A percentile compares a stretch with the other conserved stretches of the same genome.
Conservation (phyloP, 1,284 basidiomycete species). For the Pterula multifida region DNA sequence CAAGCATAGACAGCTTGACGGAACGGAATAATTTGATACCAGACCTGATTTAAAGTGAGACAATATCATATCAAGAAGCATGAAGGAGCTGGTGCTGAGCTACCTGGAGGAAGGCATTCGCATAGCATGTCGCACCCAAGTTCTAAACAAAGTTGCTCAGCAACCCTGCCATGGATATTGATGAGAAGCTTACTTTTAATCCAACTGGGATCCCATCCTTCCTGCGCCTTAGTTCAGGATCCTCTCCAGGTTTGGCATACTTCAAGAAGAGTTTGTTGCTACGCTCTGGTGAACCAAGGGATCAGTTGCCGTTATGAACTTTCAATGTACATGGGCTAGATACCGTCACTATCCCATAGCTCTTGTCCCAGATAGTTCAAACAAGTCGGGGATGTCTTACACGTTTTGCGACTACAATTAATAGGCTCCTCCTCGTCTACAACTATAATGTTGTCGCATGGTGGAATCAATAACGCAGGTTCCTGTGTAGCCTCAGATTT, state of each 20-base stretch:
- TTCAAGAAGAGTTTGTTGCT: constrained; percentile 42
- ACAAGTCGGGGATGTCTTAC: constrained; percentile 70
- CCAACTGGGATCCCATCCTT: constrained; percentile 61
- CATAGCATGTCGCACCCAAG: constrained; percentile 87
- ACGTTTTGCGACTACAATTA: constrained; percentile 49
- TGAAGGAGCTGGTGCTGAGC: constrained; percentile 22
- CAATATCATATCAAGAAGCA: constrained; percentile 5
- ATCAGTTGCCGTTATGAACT: constrained; percentile 1
- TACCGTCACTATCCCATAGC: constrained; percentile 60
- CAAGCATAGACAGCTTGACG: constrained; percentile 54
- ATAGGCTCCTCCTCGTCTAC: constrained; percentile 31
- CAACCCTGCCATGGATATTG: neutral
- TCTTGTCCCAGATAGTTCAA: constrained; percentile 78
- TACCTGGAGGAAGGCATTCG: constrained; percentile 85
- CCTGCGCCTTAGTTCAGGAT: constrained; percentile 39
- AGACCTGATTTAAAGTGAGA: constrained; percentile 37
- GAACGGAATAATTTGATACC: constrained; percentile 61
- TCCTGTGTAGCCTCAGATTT: neutral
- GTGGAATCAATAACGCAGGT: constrained; percentile 4
- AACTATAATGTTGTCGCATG: constrained; percentile 50
- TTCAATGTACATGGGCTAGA: too few relatives aligned
- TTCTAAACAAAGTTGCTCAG: constrained; percentile 37
- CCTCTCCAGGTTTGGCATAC: constrained; percentile 33
- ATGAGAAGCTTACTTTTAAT: constrained; percentile 40
- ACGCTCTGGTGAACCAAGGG: constrained; percentile 27